Percentiles rank a stretch among this genome's conserved stretches.
Evolutionary conservation across 2,329 filamentous ascomycete genomes (phyloP).

Genomic region (Neofusicoccum cordaticola): DNA sequence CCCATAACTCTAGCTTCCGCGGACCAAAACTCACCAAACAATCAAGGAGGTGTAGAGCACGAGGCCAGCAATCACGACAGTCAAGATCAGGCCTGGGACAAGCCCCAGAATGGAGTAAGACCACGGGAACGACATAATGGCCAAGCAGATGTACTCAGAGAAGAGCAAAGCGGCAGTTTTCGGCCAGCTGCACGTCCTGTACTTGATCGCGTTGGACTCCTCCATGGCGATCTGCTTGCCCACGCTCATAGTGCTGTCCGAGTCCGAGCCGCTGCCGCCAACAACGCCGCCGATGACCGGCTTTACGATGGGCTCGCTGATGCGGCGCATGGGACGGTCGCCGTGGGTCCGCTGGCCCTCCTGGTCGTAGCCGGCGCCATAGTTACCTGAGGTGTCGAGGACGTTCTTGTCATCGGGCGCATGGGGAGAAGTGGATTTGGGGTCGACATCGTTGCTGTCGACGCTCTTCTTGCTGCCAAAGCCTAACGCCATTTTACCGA

Average conservation of each 20-base stretch:
- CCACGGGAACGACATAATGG: slow-evolving; percentile 94
- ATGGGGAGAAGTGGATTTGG: slow-evolving; percentile 7
- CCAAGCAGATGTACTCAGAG: slow-evolving; percentile 90
- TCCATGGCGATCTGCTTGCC: slow-evolving; percentile 74
- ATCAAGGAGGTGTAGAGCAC: slow-evolving; percentile 80
- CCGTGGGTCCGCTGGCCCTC: slow-evolving; percentile 32
- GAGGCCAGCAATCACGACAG: slow-evolving; percentile 69
- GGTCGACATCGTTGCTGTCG: slow-evolving; percentile 1
- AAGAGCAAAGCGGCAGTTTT: slow-evolving; percentile 91
- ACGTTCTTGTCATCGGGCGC: slow-evolving; percentile 13
- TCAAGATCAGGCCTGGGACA: slow-evolving; percentile 82
- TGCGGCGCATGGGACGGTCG: slow-evolving; percentile 40
- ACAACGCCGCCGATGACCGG: slow-evolving; percentile 29
- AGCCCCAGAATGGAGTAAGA: slow-evolving; percentile 86
- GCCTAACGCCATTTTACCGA: slow-evolving; percentile 53
- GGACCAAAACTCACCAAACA: slow-evolving; percentile 52
- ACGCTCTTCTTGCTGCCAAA: slow-evolving; percentile 19
- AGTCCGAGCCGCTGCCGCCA: slow-evolving; percentile 32
- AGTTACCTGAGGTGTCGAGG: background rate
- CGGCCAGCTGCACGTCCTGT: slow-evolving; percentile 89
- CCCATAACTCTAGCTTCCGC: background rate
- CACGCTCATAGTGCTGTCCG: slow-evolving; percentile 44
- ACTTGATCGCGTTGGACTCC: slow-evolving; percentile 77
- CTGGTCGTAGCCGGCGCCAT: slow-evolving; percentile 18
- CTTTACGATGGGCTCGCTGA: slow-evolving; percentile 37